These are phyloP conservation scores for Candida pseudofarinosa DNA, from an alignment of 805 yeast genomes.

Conservation along the genomic window DNA sequence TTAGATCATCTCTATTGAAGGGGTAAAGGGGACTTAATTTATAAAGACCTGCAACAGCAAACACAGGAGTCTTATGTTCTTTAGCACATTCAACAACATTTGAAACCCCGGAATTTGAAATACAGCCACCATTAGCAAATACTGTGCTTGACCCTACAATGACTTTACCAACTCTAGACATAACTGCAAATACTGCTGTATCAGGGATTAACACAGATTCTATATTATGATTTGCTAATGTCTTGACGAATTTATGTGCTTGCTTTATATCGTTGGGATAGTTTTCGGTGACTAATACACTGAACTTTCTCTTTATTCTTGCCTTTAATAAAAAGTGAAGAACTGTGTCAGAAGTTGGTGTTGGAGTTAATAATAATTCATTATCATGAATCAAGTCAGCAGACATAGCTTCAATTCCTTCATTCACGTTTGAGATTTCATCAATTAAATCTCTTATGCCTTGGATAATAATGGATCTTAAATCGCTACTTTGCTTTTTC, in stretches of 20 bases:
- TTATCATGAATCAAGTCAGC: constrained; percentile 93
- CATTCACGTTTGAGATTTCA: constrained; percentile 85
- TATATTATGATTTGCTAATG: constrained; percentile 77
- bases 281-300: constrained; percentile 87
- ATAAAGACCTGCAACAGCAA: constrained; percentile 90
- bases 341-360: constrained; percentile 89
- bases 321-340: constrained; percentile 83
- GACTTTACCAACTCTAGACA: constrained; percentile 97
- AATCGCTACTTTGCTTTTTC: constrained; percentile 53
- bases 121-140: constrained; percentile 94
- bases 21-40: constrained; percentile 93
- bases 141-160: constrained; percentile 89
- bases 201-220: constrained; percentile 92
- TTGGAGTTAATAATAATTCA: constrained; percentile 82
- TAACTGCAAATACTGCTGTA: constrained; percentile 86
- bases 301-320: constrained; percentile 82
- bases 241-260: constrained; percentile 77
- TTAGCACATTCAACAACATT: constrained; percentile 94
- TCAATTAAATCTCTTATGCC: constrained; percentile 90
- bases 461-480: constrained; percentile 82
- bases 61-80: constrained; percentile 93
- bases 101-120: constrained; percentile 85
- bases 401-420: constrained; percentile 86
- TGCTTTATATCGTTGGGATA: constrained; percentile 81
- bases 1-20: constrained; percentile 73